Conservation (phyloP, 2,329 filamentous ascomycete genomes). For the Orbilia javanica region DNA sequence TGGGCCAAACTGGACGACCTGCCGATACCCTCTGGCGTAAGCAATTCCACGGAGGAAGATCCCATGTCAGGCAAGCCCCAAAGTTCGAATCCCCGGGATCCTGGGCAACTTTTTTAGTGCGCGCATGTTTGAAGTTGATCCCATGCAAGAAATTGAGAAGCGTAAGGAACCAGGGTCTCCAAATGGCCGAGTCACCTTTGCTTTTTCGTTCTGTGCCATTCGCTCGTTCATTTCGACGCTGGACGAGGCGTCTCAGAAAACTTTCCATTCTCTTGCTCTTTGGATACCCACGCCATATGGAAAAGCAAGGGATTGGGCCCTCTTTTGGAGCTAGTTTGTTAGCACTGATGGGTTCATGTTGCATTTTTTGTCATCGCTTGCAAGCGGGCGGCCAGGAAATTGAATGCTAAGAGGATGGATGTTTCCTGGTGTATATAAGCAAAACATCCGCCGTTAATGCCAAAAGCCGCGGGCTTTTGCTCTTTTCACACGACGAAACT, state of each 20-base stretch:
- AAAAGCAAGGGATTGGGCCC: slow-evolving; percentile 50
- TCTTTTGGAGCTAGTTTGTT: slow-evolving; percentile 54
- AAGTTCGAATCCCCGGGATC: slow-evolving; percentile 35
- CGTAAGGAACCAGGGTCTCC: slow-evolving; percentile 42
- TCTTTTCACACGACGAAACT: slow-evolving; percentile 39
- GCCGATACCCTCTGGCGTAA: slow-evolving; percentile 34
- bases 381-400: slow-evolving; percentile 52
- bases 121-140: slow-evolving; percentile 56
- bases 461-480: slow-evolving; percentile 58
- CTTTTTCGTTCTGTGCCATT: slow-evolving; percentile 40
- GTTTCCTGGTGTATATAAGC: slow-evolving; percentile 53
- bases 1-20: slow-evolving; percentile 21
- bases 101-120: slow-evolving; percentile 46
- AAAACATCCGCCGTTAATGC: slow-evolving; percentile 58
- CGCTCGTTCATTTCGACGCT: slow-evolving; percentile 39
- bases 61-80: slow-evolving; percentile 34
- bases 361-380: slow-evolving; percentile 55
- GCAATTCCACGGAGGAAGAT: slow-evolving; percentile 38
- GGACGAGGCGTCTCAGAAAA: slow-evolving; percentile 49
- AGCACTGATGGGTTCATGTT: slow-evolving; percentile 56
- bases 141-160: slow-evolving; percentile 57
- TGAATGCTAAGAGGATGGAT: slow-evolving; percentile 16
- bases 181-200: slow-evolving; percentile 25
- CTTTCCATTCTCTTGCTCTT: slow-evolving; percentile 37
- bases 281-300: slow-evolving; percentile 35